Evolutionary conservation across 2,329 filamentous ascomycete genomes (phyloP).

Genomic region (Xylaria sp.): DNA sequence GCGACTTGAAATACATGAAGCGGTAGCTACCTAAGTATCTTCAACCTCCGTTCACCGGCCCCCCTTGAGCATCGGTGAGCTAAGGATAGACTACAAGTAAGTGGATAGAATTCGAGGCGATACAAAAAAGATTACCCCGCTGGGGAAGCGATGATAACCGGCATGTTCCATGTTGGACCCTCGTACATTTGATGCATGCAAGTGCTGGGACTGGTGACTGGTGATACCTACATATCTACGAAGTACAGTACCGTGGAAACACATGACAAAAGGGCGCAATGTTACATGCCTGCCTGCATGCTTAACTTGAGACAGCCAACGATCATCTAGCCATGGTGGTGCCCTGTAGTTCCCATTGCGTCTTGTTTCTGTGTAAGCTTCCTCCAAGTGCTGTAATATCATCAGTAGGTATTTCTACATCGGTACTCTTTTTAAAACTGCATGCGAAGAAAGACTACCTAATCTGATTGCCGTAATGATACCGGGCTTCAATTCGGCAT

Average conservation of each 20-base stretch:
- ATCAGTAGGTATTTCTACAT: background rate
- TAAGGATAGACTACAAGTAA: background rate
- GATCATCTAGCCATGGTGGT: too few relatives aligned
- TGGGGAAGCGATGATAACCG: constrained; percentile 6
- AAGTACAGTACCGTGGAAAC: background rate
- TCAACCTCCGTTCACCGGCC: constrained; percentile 23
- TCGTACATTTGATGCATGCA: background rate
- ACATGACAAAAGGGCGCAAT: background rate
- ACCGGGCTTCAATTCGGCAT: too few relatives aligned
- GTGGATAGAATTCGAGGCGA: background rate
- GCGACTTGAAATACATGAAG: background rate
- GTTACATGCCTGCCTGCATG: background rate
- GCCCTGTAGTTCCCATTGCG: background rate
- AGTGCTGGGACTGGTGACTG: too few relatives aligned
- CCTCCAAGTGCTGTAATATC: background rate
- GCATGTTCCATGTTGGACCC: constrained; percentile 2
- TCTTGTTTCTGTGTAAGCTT: background rate
- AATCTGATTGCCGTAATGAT: too few relatives aligned
- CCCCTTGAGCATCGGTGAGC: background rate
- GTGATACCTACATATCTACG: too few relatives aligned
- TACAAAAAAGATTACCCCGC: constrained; percentile 4
- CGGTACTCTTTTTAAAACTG: background rate
- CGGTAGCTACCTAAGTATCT: background rate
- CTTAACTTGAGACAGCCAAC: background rate
- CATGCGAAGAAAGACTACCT: too few relatives aligned